These are phyloP conservation scores for Theobroma cacao DNA, from an alignment of 345 rosid species.

Conservation along the genomic window DNA sequence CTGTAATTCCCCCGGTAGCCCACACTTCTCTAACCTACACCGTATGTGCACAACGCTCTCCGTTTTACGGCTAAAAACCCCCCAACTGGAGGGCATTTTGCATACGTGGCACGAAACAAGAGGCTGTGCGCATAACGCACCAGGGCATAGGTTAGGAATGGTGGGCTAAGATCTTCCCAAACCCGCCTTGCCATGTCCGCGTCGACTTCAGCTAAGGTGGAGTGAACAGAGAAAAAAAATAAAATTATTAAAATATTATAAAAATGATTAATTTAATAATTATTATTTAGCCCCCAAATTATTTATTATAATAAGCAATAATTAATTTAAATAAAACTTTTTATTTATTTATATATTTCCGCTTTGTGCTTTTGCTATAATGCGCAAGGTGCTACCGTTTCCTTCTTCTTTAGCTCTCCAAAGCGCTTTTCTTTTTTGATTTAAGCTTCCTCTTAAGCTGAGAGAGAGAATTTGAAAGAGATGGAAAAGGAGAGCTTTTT, in stretches of 20 bases:
- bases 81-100: not conserved
- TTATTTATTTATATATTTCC: not conserved
- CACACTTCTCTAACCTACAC: not conserved
- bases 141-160: not conserved
- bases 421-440: not conserved
- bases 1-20: not conserved
- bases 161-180: not conserved
- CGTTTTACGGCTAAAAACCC: not conserved
- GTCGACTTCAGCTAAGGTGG: slow-evolving; percentile 22
- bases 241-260: not conserved
- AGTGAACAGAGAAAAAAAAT: not conserved
- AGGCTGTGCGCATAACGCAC: not conserved
- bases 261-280: not conserved
- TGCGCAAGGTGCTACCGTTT: slow-evolving; percentile 17
- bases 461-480: not conserved
- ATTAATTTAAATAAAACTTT: not conserved
- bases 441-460: not conserved
- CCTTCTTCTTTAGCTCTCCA: slow-evolving; percentile 23
- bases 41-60: not conserved
- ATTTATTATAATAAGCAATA: not conserved
- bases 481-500: not conserved
- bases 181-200: not conserved
- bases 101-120: slow-evolving; percentile 10
- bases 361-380: slow-evolving; percentile 22
- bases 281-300: not conserved